Conservation (phyloP, 2,329 filamentous ascomycete genomes). For the Stagonosporopsis rhizophila region DNA sequence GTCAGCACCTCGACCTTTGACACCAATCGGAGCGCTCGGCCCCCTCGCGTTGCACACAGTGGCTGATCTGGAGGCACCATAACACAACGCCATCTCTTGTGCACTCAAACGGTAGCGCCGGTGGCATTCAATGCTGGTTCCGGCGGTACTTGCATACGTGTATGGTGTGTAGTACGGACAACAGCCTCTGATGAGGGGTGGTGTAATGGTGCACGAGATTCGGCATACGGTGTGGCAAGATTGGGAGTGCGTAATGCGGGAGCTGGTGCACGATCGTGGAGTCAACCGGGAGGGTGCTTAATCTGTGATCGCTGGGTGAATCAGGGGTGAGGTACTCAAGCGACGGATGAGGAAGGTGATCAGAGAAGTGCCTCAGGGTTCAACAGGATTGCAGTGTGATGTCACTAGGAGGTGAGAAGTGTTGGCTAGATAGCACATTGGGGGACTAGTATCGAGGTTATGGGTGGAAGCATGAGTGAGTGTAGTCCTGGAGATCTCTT, state of each 20-base stretch:
- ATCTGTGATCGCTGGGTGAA: background rate
- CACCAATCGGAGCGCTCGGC: conserved; percentile 41
- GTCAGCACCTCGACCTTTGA: conserved; percentile 19
- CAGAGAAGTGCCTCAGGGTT: background rate
- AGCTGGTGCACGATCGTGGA: background rate
- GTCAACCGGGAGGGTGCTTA: background rate
- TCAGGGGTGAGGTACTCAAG: background rate
- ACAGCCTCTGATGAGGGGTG: conserved; percentile 3
- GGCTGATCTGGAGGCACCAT: conserved; percentile 3
- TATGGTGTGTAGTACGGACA: conserved; percentile 6
- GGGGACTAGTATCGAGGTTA: too few species aligned
- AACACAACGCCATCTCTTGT: conserved; percentile 30
- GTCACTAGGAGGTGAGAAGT: background rate
- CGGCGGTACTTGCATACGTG: conserved; percentile 33
- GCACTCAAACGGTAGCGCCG: conserved; percentile 26
- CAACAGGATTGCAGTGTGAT: background rate
- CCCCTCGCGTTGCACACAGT: conserved; percentile 20
- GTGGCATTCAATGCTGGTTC: conserved; percentile 25
- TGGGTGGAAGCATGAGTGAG: background rate
- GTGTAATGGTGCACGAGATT: conserved; percentile 6
- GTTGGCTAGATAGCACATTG: too few species aligned
- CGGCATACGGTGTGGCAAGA: conserved; percentile 20
- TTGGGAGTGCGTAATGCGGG: background rate
- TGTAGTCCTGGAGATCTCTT: background rate
- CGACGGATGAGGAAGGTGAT: background rate